Evolutionary conservation across 2,329 filamentous ascomycete genomes (phyloP).

Genomic region (Epichloe bromicola): DNA sequence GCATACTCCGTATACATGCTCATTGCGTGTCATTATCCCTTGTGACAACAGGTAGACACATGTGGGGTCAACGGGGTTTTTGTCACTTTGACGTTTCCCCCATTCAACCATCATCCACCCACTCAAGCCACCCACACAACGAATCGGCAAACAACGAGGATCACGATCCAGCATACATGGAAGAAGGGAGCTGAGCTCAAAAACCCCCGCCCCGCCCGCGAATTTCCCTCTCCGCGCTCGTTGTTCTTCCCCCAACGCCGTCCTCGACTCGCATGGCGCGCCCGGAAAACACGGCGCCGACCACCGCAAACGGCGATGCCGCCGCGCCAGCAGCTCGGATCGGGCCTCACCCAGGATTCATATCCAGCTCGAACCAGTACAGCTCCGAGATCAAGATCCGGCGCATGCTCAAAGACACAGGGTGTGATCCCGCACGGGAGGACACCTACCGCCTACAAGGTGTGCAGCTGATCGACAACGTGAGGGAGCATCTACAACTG

Average conservation of each 20-base stretch:
- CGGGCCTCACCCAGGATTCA: constrained; percentile 34
- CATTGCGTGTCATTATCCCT: no score
- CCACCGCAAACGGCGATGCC: constrained; percentile 8
- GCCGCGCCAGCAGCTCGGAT: constrained; percentile 6
- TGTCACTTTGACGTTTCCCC: no score
- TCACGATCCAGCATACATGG: no score
- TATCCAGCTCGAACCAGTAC: constrained; percentile 51
- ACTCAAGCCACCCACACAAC: no score
- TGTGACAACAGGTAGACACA: no score
- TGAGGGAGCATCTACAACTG: constrained; percentile 67
- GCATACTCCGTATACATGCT: no score
- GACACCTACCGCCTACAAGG: constrained; percentile 73
- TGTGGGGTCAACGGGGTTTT: no score
- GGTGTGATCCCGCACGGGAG: constrained; percentile 65
- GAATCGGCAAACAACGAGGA: no score
- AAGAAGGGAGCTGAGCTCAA: no score
- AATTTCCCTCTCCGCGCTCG: no score
- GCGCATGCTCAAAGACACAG: constrained; percentile 54
- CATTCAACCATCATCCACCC: no score
- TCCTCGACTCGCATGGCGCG: constrained; percentile 3
- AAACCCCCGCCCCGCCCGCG: no score
- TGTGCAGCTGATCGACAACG: constrained; percentile 76
- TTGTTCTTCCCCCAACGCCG: not conserved
- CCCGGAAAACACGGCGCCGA: not conserved
- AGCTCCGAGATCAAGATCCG: constrained; percentile 72